Base-by-base conservation (phyloP, 2,329 filamentous ascomycete genomes). In the Xylaria sp. region DNA sequence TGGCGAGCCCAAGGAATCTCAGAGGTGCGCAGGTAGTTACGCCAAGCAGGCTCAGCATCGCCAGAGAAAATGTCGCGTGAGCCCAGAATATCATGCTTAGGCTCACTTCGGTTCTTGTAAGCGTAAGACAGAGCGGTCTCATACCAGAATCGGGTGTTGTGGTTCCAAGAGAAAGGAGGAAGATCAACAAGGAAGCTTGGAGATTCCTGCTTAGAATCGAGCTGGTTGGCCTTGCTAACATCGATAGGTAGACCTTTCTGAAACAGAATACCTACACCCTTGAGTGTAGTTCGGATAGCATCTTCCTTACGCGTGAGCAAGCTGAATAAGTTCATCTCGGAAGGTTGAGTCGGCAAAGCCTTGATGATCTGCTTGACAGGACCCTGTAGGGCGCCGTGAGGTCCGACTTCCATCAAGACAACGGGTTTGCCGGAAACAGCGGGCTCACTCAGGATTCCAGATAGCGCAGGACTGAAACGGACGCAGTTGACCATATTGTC, bases 131-230 rank as follows among this genome's bases (percentile, higher is more conserved):
- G 46, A 5, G 77, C 72, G 0, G 75, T 71, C 60, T 78, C 76
- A 17, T 69, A 71, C 79, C 79, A 82, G 61, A 79, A 78, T 28
- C 72, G 70, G 1, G 73, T 73, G 21, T 74, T 73, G 65, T 82
- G 79, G 58, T 82, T 78, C 80, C 80, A 84, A 3, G 77, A 76
- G 61, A 84, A 84, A 1, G 71, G 72, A 4, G 80, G 80, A 5
- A 84, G 67, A 67, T 76, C 77, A 7, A 72, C 69, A 17, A 73
- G 55, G 50, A 71, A 68, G 47, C 73, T 70, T 17, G 79, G 69
- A 8, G 69, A 64, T 55, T 71, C 70, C 31, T 72, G 68, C 53
- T 69, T 67, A 7, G 74, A 66, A 33, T 69, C 67, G 1, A 75
- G 71, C 6, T 72, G 72, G 59, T 75, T 74, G 63, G 72, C 73